Base-by-base conservation (phyloP, 441 rosid species). In the Adansonia rubrostipa region DNA sequence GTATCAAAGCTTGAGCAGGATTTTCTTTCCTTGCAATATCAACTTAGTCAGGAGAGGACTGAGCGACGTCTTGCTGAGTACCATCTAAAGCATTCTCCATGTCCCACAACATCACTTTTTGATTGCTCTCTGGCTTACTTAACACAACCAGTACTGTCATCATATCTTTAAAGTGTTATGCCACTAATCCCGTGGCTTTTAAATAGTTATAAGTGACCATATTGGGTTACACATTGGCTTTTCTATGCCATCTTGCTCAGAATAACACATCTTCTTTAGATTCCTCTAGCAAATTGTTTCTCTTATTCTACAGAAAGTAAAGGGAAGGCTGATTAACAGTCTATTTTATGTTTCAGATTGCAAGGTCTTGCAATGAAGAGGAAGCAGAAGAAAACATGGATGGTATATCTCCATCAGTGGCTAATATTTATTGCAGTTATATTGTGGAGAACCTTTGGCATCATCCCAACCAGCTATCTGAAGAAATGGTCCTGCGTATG, bases 1-100 rank as follows among this genome's bases (percentile, higher is more conserved):
- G 90, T 93, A 70, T 88, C 92, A 53, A 92, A 93, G 86, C 99
- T 95, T 40, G 98, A 95, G 80, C 88, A 91, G 88, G 94, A 93
- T 86, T 85, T 85, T 5, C 78, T 85, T 81, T 80, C 92, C 56
- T 86, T 95, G 87, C 89, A 91, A 75, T 87, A 82, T 85, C 92
- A 89, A 78, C 89, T 95, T 74, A 84, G 88, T 87, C 99, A 93
- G 82, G 99, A 95, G 84, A 93, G 91, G 84, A 93, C 88, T 40
- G 92, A 92, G 76, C 92, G 95, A 51, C 88, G 88, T 81, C 89
- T 92, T 79, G 85, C 84, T 60, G 92, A 93, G 86, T 88, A 88
- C 82, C 89, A 76, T 65, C 78, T 87, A 69, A 86, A 84, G 83
- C 92, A 91, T 81, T 77, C 85, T 66, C 85, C 86, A 28, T 76